A percentile compares a stretch with the other conserved stretches of the same genome.
These are phyloP conservation scores for Aspergillus sp. DNA, from an alignment of 2,329 filamentous ascomycete genomes.

Conservation along the genomic window DNA sequence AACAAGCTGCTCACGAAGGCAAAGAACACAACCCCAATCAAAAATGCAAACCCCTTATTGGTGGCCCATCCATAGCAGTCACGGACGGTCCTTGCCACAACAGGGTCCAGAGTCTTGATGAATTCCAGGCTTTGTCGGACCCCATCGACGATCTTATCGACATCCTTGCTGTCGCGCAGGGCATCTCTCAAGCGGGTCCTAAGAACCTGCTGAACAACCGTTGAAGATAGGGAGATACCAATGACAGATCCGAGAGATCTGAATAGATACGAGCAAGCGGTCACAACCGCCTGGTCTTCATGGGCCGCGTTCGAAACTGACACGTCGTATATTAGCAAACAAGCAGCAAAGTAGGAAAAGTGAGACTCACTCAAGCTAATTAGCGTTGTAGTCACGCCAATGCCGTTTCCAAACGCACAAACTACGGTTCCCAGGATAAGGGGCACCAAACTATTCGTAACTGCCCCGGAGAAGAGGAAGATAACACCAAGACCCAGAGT, in stretches of 20 bases:
- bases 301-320: conserved; percentile 65
- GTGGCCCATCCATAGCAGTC: conserved; percentile 64
- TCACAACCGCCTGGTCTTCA: conserved; percentile 71
- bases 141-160: conserved; percentile 64
- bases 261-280: conserved; percentile 80
- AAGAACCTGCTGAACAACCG: conserved; percentile 69
- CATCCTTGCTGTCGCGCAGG: conserved; percentile 58
- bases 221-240: conserved; percentile 68
- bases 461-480: conserved; percentile 56
- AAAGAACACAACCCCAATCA: conserved; percentile 51
- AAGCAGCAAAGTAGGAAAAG: neutral
- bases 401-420: conserved; percentile 55
- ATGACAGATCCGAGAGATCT: conserved; percentile 67
- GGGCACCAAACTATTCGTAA: conserved; percentile 50
- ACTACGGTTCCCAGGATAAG: conserved; percentile 60
- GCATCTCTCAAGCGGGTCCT: conserved; percentile 55
- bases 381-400: conserved; percentile 69
- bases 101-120: conserved; percentile 64
- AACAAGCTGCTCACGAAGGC: conserved; percentile 49
- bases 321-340: conserved; percentile 8
- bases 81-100: conserved; percentile 59
- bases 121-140: conserved; percentile 71
- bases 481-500: conserved; percentile 57
- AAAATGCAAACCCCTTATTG: conserved; percentile 52
- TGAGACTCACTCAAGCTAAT: conserved; percentile 59